Evolutionary conservation across 2,329 filamentous ascomycete species (phyloP), one percentile per base, ranked within the genome.

Genomic region (Fonsecaea multimorphosa): DNA sequence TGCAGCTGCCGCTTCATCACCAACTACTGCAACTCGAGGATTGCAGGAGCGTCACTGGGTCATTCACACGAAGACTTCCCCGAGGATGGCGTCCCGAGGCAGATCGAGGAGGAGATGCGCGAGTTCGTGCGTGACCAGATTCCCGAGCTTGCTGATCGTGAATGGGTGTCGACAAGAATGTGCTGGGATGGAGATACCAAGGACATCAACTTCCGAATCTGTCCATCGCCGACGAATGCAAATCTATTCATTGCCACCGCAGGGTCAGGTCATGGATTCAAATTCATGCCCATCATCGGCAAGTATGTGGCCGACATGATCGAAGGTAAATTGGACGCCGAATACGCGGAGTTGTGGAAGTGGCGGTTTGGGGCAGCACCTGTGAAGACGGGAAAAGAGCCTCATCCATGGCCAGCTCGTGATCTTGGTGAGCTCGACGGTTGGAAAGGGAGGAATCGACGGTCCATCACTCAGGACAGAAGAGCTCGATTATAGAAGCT

Each of bases 201-300:
- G 31, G 70, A 72, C 49, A 68, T 68, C 54, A 66, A 70, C 61
- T 72, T 72, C 55, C 66, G 66, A 11, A 66, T 72, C 36, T 22
- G 65, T 65, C 11, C 67, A 55, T 16, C 67, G 63, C 65, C 70
- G 56, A 14, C 64, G 61, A 65, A 61, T 71, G 22, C 64, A 70
- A 27, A 68, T 68, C 52, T 73, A 65, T 38, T 65, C 63, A 73
- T 84, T 56, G 82, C 82, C 16, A 83, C 82, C 11, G 71, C 69
- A 57, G 72, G 72, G 6, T 83, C 80, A 60, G 81, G 81, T 22
- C 82, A 69, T 70, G 83, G 73, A 2, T 84, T 81, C 75, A 84
- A 84, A 69, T 84, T 84, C 74, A 74, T 84, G 61, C 82, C 83
- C 34, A 76, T 84, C 4, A 73, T 84, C 19, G 82, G 82, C 14